Conservation (phyloP, 345 rosid genomes). For the Murraya koenigii region DNA sequence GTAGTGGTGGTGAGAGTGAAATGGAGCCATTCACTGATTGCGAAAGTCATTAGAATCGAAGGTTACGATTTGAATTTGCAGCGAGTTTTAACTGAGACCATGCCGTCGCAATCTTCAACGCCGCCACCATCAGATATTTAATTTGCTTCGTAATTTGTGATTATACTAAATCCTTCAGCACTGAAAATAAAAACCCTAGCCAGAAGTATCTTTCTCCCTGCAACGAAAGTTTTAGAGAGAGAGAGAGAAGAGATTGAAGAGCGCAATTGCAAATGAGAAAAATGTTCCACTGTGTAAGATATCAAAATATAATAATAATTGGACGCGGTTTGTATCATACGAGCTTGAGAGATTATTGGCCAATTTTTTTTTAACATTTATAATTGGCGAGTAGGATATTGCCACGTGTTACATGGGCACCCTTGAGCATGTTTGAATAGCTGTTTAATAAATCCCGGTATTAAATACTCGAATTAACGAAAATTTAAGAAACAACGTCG, state of each 20-base stretch:
- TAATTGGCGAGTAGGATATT: background rate
- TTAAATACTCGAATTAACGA: background rate
- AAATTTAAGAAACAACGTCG: background rate
- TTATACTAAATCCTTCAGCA: background rate
- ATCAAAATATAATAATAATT: background rate
- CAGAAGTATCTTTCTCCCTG: slow-evolving; percentile 25
- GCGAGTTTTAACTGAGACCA: slow-evolving; percentile 29
- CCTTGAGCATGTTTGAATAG: background rate
- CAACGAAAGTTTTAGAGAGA: slow-evolving; percentile 19
- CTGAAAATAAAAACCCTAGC: slow-evolving; percentile 39
- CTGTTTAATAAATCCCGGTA: slow-evolving; percentile 9
- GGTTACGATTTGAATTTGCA: slow-evolving; percentile 36
- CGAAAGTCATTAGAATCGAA: slow-evolving; percentile 54
- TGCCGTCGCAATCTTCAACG: slow-evolving; percentile 8
- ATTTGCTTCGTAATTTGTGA: background rate
- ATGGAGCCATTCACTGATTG: slow-evolving; percentile 57
- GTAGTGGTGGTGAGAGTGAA: slow-evolving; percentile 20
- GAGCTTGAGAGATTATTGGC: slow-evolving; percentile 10
- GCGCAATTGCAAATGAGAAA: slow-evolving; percentile 13
- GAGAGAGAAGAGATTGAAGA: background rate
- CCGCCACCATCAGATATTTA: slow-evolving; percentile 26
- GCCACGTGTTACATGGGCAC: background rate
- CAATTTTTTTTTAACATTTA: background rate
- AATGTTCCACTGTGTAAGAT: slow-evolving; percentile 21
- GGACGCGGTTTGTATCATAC: slow-evolving; percentile 10